Percentiles rank a stretch among this genome's conserved stretches.
Conservation (phyloP, 192 early-diverging fungal genomes). For the Podila epigama region DNA sequence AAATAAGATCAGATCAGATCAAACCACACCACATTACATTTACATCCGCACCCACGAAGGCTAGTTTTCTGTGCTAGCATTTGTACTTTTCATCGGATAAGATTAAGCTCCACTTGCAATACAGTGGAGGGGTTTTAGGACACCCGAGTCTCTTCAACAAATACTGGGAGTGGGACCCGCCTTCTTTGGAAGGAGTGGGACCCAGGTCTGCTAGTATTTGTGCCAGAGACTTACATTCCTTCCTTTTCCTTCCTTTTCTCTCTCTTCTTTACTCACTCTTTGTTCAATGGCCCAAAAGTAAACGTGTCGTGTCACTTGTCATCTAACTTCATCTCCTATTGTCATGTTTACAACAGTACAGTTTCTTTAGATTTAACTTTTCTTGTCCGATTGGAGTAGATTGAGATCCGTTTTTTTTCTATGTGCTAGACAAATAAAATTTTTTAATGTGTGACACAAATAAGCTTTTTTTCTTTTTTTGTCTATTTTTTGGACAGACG, state of each 20-base stretch:
- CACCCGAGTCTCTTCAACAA: slow-evolving; percentile 52
- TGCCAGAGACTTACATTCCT: slow-evolving; percentile 46
- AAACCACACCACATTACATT: neutral
- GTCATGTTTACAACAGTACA: no score
- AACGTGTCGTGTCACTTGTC: neutral
- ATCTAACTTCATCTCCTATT: no score
- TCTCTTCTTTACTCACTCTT: neutral
- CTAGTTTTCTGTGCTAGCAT: slow-evolving; percentile 50
- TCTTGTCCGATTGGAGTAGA: no score
- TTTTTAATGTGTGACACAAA: no score
- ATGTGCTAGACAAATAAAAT: no score
- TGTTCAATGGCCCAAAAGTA: neutral
- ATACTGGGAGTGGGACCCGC: slow-evolving; percentile 46
- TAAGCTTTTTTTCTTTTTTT: no score
- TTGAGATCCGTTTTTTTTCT: no score
- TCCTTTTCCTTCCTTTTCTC: neutral
- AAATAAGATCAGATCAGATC: no score
- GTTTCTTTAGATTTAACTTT: no score
- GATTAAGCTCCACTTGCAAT: slow-evolving; percentile 40
- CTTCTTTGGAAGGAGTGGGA: slow-evolving; percentile 43
- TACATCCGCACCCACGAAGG: slow-evolving; percentile 53
- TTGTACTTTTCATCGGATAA: slow-evolving; percentile 54
- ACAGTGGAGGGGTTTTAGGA: slow-evolving; percentile 51
- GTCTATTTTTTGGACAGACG: no score
- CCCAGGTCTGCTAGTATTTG: slow-evolving; percentile 42